Evolutionary conservation across 2,329 filamentous ascomycete genomes (phyloP).

Genomic region (Hymenoscyphus scutula): DNA sequence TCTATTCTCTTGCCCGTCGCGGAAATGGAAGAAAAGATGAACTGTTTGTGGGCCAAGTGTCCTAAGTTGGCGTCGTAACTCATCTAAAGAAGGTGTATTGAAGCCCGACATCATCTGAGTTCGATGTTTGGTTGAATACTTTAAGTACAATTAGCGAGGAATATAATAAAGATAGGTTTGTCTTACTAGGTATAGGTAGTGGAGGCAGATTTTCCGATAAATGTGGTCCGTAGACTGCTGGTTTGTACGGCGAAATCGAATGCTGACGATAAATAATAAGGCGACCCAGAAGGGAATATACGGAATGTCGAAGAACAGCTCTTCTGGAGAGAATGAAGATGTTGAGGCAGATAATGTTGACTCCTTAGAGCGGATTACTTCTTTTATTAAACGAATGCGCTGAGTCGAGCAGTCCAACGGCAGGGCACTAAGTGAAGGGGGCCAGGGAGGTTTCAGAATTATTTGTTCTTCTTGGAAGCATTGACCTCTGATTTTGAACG

Average conservation of each 20-base stretch:
- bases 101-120: neutral
- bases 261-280: neutral
- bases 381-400: neutral
- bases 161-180: neutral
- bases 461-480: neutral
- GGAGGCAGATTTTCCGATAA: neutral
- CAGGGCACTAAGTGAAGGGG: neutral
- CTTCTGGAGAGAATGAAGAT: neutral
- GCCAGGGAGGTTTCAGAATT: neutral
- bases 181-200: neutral
- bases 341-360: neutral
- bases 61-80: neutral
- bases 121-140: neutral
- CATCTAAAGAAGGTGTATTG: neutral
- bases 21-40: neutral
- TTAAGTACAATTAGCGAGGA: neutral
- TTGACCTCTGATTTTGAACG: neutral
- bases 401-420: neutral
- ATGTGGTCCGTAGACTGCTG: neutral
- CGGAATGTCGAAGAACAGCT: neutral
- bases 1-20: neutral
- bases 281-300: conserved; percentile 34
- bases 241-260: neutral
- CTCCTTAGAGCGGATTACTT: neutral
- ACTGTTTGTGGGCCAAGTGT: neutral